phyloP scores from a whole-genome alignment of 768 basidiomycete species.

The Trichaptum fuscoviolaceum region DNA sequence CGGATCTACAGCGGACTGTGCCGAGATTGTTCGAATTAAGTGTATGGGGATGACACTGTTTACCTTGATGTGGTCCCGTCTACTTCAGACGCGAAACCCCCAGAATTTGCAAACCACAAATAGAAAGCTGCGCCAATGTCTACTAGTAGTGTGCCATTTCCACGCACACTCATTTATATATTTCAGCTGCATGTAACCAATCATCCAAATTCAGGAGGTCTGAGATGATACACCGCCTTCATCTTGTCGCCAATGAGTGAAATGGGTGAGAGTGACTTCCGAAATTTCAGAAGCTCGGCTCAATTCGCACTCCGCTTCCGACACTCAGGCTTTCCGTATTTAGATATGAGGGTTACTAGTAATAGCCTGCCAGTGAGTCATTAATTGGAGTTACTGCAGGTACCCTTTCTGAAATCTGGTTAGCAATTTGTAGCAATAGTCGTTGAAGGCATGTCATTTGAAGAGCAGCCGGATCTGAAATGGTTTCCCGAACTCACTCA shows the following conservation, averaged over 20 bases:
- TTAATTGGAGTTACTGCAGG: too few relatives aligned
- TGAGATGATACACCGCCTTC: background rate
- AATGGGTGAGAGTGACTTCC: background rate
- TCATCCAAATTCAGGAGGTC: background rate
- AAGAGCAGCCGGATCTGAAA: too few relatives aligned
- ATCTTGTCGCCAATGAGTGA: background rate
- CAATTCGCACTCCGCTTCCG: background rate
- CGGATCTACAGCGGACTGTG: conserved; percentile 1
- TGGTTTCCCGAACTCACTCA: too few relatives aligned
- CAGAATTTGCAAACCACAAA: conserved; percentile 1
- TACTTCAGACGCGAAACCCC: background rate
- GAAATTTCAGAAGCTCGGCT: background rate
- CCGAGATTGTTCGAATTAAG: background rate
- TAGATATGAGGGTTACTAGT: background rate
- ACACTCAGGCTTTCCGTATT: background rate
- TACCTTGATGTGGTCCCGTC: background rate
- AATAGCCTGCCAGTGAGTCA: background rate
- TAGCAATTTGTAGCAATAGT: too few relatives aligned
- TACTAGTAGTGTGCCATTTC: background rate
- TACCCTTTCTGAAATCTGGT: too few relatives aligned
- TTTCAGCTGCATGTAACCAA: background rate
- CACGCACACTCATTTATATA: background rate
- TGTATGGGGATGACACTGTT: background rate
- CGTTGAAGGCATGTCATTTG: too few relatives aligned
- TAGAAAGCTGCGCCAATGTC: background rate